Conservation (phyloP, 768 basidiomycete genomes). For the Mycena capillaripes region DNA sequence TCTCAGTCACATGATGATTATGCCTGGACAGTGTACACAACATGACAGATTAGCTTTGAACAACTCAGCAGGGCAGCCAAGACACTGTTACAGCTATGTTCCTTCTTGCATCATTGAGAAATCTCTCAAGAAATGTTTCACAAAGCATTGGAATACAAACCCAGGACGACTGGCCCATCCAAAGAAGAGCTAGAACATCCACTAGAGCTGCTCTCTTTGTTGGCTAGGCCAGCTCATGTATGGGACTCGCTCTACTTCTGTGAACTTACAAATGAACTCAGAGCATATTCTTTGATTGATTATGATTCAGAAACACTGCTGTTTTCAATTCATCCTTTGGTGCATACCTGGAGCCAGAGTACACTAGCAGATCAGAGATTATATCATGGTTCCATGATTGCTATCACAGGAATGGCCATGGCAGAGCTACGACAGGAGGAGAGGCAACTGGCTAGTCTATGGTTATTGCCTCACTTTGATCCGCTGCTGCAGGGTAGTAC, state of each 20-base stretch:
- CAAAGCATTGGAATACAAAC: background rate
- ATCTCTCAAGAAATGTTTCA: constrained; percentile 6
- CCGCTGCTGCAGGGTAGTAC: background rate
- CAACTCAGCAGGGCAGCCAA: background rate
- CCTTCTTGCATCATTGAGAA: background rate
- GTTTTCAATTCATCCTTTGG: background rate
- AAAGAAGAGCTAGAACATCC: background rate
- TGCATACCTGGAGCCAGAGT: background rate
- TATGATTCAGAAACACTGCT: background rate
- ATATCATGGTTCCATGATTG: background rate
- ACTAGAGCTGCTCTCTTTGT: background rate
- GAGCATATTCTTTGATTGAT: constrained; percentile 7
- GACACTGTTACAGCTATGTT: background rate
- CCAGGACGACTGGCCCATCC: background rate
- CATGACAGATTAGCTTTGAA: constrained; percentile 25
- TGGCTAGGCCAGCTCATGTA: background rate
- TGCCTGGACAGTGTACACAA: constrained; percentile 21
- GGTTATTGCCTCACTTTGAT: background rate
- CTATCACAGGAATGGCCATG: background rate
- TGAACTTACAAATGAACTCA: background rate
- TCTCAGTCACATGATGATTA: constrained; percentile 20
- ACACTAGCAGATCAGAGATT: background rate
- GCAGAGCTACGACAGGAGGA: background rate
- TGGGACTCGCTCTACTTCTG: background rate
- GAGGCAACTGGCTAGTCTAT: background rate